Evolutionary conservation across 257 asterid genomes (phyloP), one percentile per base, ranked within the genome.

Genomic region (Primulina tabacum): DNA sequence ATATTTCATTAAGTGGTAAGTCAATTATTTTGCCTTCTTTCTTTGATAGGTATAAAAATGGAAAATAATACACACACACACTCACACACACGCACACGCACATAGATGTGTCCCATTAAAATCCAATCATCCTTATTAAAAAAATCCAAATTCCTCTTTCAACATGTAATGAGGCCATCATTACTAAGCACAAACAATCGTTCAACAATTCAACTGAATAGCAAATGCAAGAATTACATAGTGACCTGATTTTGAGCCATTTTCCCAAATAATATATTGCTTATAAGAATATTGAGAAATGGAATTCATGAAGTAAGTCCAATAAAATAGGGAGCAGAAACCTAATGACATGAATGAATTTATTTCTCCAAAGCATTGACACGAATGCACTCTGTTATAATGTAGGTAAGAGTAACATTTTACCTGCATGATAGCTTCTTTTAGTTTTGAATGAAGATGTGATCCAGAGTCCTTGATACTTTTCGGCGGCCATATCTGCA

Each of bases 401-500:
- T 47, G 32, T 18, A 53, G 67, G 57, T 53, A 57, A 35, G 71
- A 69, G 59, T 56, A 78, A 62, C 62, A 63, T 47, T 30, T 73
- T 74, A 92, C 98, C 99, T 82, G 89, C 85, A 89, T 34, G 62
- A 90, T 89, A 67, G 96, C 96, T 70, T 93, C 96, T 81, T 90
- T 90, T 82, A 93, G 81, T 77, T 82, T 82, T 64, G 94, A 77
- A 80, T 93, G 99, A 76, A 93, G 88, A 62, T 70, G 77, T 29
- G 99, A 93, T 74, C 90, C 95, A 53, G 96, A 86, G 82, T 93
- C 99, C 79, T 90, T 93, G 72, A 90, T 84, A 82, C 82, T 84
- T 84, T 93, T 87, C 57, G 99, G 99, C 60, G 99, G 97, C 99
- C 99, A 93, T 83, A 93, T 89, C 99, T 93, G 88, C 82, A 81